These are phyloP conservation scores for Aquilaria yunnanensis DNA, from an alignment of 345 rosid species.

Conservation along the genomic window DNA sequence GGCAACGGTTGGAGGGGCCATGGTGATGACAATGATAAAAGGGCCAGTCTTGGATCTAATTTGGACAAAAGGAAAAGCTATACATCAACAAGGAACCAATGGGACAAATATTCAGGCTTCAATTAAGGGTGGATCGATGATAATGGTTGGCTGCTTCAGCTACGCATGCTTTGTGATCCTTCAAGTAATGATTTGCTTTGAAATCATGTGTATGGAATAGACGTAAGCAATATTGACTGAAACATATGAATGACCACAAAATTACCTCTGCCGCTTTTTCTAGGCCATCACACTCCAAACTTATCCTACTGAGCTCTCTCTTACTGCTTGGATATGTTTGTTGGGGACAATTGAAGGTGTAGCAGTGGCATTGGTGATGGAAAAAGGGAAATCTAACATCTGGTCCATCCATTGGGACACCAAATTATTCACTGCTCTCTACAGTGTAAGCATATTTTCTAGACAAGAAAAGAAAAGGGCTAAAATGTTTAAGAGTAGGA, in stretches of 20 bases:
- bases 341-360: constrained; percentile 68
- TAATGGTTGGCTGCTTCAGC: constrained; percentile 61
- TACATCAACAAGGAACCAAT: constrained; percentile 24
- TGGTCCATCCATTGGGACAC: constrained; percentile 80
- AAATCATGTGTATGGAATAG: background rate
- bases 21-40: constrained; percentile 76
- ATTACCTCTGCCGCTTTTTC: background rate
- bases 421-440: constrained; percentile 53
- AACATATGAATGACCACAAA: background rate
- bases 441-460: constrained; percentile 47
- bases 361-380: constrained; percentile 56
- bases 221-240: background rate
- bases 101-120: constrained; percentile 39
- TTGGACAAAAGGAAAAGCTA: constrained; percentile 38
- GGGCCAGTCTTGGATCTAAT: constrained; percentile 53
- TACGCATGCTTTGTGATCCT: constrained; percentile 73
- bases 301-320: constrained; percentile 78
- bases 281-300: constrained; percentile 57
- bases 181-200: constrained; percentile 32
- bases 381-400: constrained; percentile 41
- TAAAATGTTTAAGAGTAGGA: no score
- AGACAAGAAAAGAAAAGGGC: no score
- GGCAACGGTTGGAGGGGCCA: constrained; percentile 85
- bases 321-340: constrained; percentile 73
- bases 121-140: constrained; percentile 59